Evolutionary conservation across 495 filamentous ascomycete species (phyloP), one percentile per base, ranked within the genome.

Genomic region (Aspergillus sparsus): DNA sequence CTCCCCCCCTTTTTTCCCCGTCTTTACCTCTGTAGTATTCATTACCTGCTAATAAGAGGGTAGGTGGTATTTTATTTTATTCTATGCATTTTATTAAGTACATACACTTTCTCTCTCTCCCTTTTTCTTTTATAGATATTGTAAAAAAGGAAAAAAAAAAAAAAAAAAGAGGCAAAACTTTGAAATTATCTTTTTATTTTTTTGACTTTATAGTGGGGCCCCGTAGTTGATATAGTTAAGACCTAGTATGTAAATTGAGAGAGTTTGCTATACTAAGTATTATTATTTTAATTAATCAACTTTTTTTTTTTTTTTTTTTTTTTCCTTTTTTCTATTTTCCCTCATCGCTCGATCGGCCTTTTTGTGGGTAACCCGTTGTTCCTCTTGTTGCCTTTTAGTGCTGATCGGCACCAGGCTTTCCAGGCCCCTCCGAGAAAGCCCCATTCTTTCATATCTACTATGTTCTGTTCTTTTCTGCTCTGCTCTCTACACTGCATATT

Each of bases 391-490:
- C 15, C 36, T 31, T 44, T 41, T 31, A 44, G 53, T 13, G 41
- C 31, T 35, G 53, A 55, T 55, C 36, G 31, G 53, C 53, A 44
- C 18, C 16, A 55, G 41, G 53, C 44, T 1, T 27, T 27, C 3
- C 21, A 1, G 21, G 21, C 44, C 39, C 44, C 16, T 47, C 44
- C n/a, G 18, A 9, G 8, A 27, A 27, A 27, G 21, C 21, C 21
- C 21, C 21, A 27, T 27, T 27, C 21, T 1, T 27, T 3, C 1
- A 27, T 27, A 27, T 3, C 21, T 27, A 27, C 21, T 27, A 27
- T 27, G 21, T 27, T 27, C 21, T 27, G 21, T 27, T 27, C 21
- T 27, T 1, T 27, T 27, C 21, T 27, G 21, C 21, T 27, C 21
- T 1, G 21, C 21, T 27, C 21, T 27, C 21, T 27, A 27, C 21